Base-by-base conservation (phyloP, 345 rosid genomes). In the Excoecaria agallocha region DNA sequence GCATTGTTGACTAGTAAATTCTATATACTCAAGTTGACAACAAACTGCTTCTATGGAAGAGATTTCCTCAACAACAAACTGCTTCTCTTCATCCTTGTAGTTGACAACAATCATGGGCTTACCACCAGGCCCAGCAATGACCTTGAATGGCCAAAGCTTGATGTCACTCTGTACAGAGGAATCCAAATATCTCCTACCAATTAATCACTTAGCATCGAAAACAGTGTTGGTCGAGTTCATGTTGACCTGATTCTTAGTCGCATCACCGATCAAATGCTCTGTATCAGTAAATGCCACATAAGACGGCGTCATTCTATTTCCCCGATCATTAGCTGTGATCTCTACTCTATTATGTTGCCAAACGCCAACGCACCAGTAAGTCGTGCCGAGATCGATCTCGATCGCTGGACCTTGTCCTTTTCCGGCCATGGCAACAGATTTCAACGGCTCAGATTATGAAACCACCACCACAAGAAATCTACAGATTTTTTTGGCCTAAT, bases 281-380 rank as follows among this genome's bases (percentile, higher is more conserved):
- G 80, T 30, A 17, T 80, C 80, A 5, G 80, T 80, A 43, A 80
- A 80, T 3, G 71, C 83, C 10, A 80, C 83, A 66, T 79, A 79
- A 30, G 82, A 79, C 25, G 82, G 82, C 20, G 82, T 79, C 63
- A 76, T 79, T 6, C 82, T 38, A 70, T 79, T 79, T 12, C 82
- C 82, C 41, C 75, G 82, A 45, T 79, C 78, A 35, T 78, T 69
- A 0, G 81, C 77, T 16, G 73, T 73, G 19, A 78, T 78, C 56
- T 78, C 81, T 6, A 79, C 82, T 11, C 76, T 68, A 38, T 79
- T 79, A 22, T 79, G 77, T 22, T 79, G 78, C 82, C 82, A 79
- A 11, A 79, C 82, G 11, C 79, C 82, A 6, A 79, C 82, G 62
- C 82, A 71, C 0, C 76, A 75, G 51, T 78, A 78, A 0, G 81